These are phyloP conservation scores for Wolfiporia cocos DNA, from an alignment of 1,284 basidiomycete species.

Conservation along the genomic window DNA sequence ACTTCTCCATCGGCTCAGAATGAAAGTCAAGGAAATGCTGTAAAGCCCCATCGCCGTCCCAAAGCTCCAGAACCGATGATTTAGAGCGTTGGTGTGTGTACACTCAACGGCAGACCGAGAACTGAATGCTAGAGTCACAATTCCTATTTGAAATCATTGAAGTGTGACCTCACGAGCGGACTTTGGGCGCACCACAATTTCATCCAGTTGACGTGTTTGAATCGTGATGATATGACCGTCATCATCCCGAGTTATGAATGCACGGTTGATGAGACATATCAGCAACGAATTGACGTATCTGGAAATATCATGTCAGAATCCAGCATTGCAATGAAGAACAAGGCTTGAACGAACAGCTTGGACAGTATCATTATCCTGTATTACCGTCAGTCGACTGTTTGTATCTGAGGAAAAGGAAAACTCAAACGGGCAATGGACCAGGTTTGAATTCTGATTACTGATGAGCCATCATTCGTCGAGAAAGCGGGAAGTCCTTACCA, in stretches of 20 bases:
- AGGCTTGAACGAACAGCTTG: background rate
- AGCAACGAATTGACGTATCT: conserved; percentile 3
- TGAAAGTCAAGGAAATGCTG: no score
- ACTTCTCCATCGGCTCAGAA: no score
- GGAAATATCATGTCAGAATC: background rate
- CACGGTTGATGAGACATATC: conserved; percentile 2
- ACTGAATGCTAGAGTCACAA: no score
- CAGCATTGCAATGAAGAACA: background rate
- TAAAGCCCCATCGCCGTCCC: no score
- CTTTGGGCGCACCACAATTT: background rate
- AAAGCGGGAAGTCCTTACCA: no score
- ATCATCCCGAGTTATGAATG: background rate
- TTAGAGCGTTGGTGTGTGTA: background rate
- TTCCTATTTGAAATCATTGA: no score
- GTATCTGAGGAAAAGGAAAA: background rate
- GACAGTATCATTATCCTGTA: background rate
- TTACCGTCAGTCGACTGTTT: background rate
- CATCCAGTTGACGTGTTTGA: background rate
- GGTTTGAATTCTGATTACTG: no score
- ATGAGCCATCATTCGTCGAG: background rate
- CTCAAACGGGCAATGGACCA: background rate
- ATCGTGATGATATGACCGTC: background rate
- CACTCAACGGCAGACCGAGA: background rate
- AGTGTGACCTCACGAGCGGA: background rate
- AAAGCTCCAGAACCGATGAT: background rate